These are phyloP conservation scores for Leishmania arabica DNA, from an alignment of 208 protist genomes.

Conservation along the genomic window DNA sequence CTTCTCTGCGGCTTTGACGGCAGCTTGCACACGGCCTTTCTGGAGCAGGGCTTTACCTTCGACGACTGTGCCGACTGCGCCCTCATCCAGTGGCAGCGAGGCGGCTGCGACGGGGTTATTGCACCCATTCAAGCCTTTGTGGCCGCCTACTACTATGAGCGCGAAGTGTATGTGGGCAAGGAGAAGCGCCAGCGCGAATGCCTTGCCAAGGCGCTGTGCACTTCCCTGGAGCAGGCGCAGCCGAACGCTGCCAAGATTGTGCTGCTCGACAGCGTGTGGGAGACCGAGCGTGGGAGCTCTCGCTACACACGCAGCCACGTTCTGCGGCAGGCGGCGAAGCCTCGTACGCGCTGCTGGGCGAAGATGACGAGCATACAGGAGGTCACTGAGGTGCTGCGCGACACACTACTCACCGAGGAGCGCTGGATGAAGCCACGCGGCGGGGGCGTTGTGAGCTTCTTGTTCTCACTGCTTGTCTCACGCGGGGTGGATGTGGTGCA, in stretches of 20 bases:
- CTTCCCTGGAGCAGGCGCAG: slow-evolving; percentile 62
- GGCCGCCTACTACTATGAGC: slow-evolving; percentile 64
- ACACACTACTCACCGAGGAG: slow-evolving; percentile 32
- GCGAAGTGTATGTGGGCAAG: slow-evolving; percentile 50
- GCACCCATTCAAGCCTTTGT: slow-evolving; percentile 75
- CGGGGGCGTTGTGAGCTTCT: slow-evolving; percentile 68
- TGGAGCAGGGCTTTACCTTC: slow-evolving; percentile 78
- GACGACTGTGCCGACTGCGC: slow-evolving; percentile 59
- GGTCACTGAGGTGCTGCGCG: slow-evolving; percentile 39
- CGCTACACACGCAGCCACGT: slow-evolving; percentile 20
- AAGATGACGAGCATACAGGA: slow-evolving; percentile 44
- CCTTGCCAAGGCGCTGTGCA: slow-evolving; percentile 52
- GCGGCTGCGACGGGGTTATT: slow-evolving; percentile 63
- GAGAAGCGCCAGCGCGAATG: slow-evolving; percentile 56
- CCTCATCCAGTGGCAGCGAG: slow-evolving; percentile 63
- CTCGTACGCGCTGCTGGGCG: slow-evolving; percentile 34
- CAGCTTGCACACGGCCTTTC: slow-evolving; percentile 33
- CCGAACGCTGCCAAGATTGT: slow-evolving; percentile 53
- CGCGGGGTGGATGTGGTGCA: slow-evolving; percentile 46
- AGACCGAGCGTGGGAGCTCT: slow-evolving; percentile 2
- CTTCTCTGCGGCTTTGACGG: slow-evolving; percentile 46
- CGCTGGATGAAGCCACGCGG: slow-evolving; percentile 64
- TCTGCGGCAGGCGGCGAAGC: slow-evolving; percentile 12
- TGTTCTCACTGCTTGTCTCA: slow-evolving; percentile 75
- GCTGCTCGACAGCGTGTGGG: slow-evolving; percentile 55